Evolutionary conservation across 805 yeast genomes (phyloP).

Genomic region (Torulaspora gathmanii): DNA sequence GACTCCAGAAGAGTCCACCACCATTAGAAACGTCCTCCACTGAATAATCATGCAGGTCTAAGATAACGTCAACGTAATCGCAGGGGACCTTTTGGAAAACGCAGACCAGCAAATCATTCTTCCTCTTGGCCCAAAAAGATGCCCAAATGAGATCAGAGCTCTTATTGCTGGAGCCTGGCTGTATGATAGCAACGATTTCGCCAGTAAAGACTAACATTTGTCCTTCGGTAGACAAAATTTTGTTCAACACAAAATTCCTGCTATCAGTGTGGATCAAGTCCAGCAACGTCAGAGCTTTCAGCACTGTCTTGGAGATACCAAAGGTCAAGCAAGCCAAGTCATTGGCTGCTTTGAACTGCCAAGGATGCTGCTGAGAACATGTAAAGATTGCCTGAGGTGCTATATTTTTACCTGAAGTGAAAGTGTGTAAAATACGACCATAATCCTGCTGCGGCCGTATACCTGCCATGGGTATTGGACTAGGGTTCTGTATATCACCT

Average conservation of each 20-base stretch:
- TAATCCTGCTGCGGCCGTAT: slow-evolving; percentile 25
- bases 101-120: slow-evolving; percentile 66
- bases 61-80: slow-evolving; percentile 55
- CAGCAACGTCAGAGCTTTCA: slow-evolving; percentile 59
- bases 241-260: slow-evolving; percentile 60
- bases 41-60: slow-evolving; percentile 35
- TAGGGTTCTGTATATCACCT: slow-evolving; percentile 7
- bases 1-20: slow-evolving; percentile 19
- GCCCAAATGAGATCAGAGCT: slow-evolving; percentile 62
- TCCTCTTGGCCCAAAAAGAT: slow-evolving; percentile 83
- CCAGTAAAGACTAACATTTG: slow-evolving; percentile 67
- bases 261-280: slow-evolving; percentile 77
- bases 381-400: slow-evolving; percentile 84
- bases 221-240: slow-evolving; percentile 40
- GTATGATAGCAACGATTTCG: slow-evolving; percentile 72
- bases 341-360: slow-evolving; percentile 78
- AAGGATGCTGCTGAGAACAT: slow-evolving; percentile 67
- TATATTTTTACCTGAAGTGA: slow-evolving; percentile 64
- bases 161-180: slow-evolving; percentile 46
- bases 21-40: slow-evolving; percentile 28
- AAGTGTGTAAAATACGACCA: slow-evolving; percentile 53
- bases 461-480: slow-evolving; percentile 7
- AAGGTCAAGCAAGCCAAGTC: slow-evolving; percentile 85
- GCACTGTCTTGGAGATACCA: slow-evolving; percentile 65
- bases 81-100: slow-evolving; percentile 83